Percentiles rank a stretch among this genome's conserved stretches.
Conservation (phyloP, 2,329 filamentous ascomycete genomes). For the Xylaria hypoxylon region DNA sequence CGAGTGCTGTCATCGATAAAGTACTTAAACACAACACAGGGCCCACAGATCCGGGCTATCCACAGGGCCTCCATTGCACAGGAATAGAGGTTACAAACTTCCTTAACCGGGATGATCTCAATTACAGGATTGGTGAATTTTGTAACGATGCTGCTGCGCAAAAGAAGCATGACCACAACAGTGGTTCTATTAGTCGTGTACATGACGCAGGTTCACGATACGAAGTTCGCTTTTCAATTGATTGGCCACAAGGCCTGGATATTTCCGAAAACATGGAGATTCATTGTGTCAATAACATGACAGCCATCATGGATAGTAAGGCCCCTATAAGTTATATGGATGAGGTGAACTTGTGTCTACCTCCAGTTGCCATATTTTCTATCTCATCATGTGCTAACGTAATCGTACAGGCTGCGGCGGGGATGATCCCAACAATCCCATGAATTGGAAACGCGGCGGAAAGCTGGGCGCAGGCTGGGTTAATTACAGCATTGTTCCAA, state of each 20-base stretch:
- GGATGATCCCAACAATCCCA: slow-evolving; percentile 1
- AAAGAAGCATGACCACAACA: slow-evolving; percentile 6
- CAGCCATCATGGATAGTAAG: slow-evolving; percentile 15
- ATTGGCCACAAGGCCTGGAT: slow-evolving; percentile 22
- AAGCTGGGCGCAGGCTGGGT: slow-evolving; percentile 10
- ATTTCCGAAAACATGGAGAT: slow-evolving; percentile 16
- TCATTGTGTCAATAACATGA: slow-evolving; percentile 18
- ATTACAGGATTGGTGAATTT: background rate
- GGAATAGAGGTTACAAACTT: background rate
- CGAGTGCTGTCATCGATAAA: slow-evolving; percentile 12
- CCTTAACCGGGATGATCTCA: slow-evolving; percentile 19
- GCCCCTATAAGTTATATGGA: background rate
- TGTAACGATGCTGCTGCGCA: slow-evolving; percentile 1
- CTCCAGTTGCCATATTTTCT: too few relatives aligned
- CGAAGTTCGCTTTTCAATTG: slow-evolving; percentile 17
- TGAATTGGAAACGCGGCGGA: slow-evolving; percentile 23
- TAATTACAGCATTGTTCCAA: slow-evolving; percentile 9
- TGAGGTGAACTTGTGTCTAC: background rate
- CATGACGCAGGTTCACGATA: slow-evolving; percentile 1
- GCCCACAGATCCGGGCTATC: slow-evolving; percentile 2
- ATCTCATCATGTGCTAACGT: background rate
- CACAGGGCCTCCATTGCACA: slow-evolving; percentile 9
- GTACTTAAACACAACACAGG: slow-evolving; percentile 5
- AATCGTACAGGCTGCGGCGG: slow-evolving; percentile 15
- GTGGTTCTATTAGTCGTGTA: slow-evolving; percentile 16